These are phyloP conservation scores for Beauveria medogensis DNA, from an alignment of 2,329 filamentous ascomycete genomes.

Conservation along the genomic window DNA sequence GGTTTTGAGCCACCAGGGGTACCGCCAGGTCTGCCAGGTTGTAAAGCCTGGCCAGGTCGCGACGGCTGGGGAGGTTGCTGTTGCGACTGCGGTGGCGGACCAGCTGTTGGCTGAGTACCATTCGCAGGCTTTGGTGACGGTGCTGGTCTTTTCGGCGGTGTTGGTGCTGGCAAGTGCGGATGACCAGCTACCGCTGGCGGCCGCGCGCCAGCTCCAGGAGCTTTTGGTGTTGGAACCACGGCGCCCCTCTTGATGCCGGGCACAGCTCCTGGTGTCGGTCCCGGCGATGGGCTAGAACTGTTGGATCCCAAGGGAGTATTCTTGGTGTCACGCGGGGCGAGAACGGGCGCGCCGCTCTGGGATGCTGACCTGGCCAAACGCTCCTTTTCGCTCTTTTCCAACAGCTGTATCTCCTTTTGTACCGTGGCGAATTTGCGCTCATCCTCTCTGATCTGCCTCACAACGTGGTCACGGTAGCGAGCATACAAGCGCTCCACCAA, in stretches of 20 bases:
- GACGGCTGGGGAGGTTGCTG: conserved; percentile 21
- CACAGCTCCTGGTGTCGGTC: conserved; percentile 15
- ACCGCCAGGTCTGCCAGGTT: conserved; percentile 22
- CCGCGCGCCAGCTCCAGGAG: conserved; percentile 16
- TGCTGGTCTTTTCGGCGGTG: conserved; percentile 22
- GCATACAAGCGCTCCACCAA: conserved; percentile 68
- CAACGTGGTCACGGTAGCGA: conserved; percentile 61
- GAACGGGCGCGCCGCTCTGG: conserved; percentile 24
- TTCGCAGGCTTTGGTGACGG: conserved; percentile 24
- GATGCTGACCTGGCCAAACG: conserved; percentile 28
- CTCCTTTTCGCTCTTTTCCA: conserved; percentile 46
- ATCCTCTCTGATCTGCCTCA: conserved; percentile 65
- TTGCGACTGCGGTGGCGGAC: conserved; percentile 20
- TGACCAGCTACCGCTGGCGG: conserved; percentile 22
- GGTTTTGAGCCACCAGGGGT: conserved; percentile 26
- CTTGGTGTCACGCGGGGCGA: conserved; percentile 26
- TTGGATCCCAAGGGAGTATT: conserved; percentile 17
- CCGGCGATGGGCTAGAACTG: conserved; percentile 18
- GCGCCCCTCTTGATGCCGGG: conserved; percentile 20
- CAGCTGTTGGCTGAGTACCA: conserved; percentile 27
- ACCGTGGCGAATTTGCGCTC: conserved; percentile 59
- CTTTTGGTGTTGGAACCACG: conserved; percentile 29
- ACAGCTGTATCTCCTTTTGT: conserved; percentile 57
- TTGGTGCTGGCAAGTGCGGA: conserved; percentile 20
- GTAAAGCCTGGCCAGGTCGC: background rate